Conservation (phyloP, 1,284 basidiomycete genomes). For the Clitocybe nebularis region DNA sequence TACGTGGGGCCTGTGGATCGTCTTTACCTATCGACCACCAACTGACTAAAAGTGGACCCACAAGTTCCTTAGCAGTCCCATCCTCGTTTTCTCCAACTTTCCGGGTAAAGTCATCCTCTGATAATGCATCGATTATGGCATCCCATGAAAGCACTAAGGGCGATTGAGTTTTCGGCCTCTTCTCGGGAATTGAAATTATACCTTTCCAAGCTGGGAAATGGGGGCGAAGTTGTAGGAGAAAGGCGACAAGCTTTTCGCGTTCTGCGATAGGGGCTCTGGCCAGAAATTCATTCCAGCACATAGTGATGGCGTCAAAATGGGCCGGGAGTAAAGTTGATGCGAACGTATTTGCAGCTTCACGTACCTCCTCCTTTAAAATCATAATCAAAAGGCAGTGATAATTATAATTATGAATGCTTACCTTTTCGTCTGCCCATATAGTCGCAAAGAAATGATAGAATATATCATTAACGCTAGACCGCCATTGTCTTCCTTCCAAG, state of each 20-base stretch:
- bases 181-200: conserved; percentile 27
- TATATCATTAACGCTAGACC: conserved; percentile 51
- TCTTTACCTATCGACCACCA: too few relatives aligned
- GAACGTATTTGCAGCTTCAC: conserved; percentile 52
- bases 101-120: conserved; percentile 50
- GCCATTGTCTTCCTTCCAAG: conserved; percentile 65
- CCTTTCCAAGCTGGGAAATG: conserved; percentile 66
- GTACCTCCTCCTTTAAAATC: conserved; percentile 56
- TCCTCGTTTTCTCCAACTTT: conserved; percentile 33
- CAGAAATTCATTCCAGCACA: conserved; percentile 62
- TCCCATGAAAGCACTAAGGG: conserved; percentile 63
- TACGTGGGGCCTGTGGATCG: too few relatives aligned
- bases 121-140: conserved; percentile 50
- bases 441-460: conserved; percentile 59
- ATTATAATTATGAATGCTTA: conserved; percentile 22
- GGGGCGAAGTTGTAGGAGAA: conserved; percentile 59
- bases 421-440: conserved; percentile 61
- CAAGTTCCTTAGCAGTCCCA: conserved; percentile 40
- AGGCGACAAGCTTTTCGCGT: conserved; percentile 52
- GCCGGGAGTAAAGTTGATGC: conserved; percentile 55
- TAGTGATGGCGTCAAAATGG: conserved; percentile 58
- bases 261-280: conserved; percentile 52
- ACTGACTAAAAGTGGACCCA: too few relatives aligned
- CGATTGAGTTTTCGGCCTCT: too few relatives aligned
- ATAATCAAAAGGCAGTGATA: not conserved